A percentile compares a stretch with the other conserved stretches of the same genome.
phyloP scores from a whole-genome alignment of 306 rosid genomes.

The Adenanthera pavonina region DNA sequence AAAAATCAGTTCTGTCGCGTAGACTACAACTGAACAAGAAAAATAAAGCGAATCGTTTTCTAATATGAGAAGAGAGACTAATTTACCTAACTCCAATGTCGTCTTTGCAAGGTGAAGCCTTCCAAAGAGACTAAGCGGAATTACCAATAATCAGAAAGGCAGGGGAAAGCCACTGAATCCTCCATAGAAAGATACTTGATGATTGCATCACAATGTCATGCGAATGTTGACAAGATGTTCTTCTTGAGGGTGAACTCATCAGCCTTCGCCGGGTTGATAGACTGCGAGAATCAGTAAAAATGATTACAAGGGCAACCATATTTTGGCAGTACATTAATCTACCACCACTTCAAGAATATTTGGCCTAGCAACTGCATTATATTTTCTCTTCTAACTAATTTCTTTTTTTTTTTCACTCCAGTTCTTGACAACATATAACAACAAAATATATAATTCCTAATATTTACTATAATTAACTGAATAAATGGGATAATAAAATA shows the following conservation, averaged over 20 bases:
- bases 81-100: conserved; percentile 5
- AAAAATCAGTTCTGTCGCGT: neutral
- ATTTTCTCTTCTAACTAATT: neutral
- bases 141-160: conserved; percentile 11
- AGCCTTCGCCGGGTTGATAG: conserved; percentile 86
- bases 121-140: conserved; percentile 7
- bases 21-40: neutral
- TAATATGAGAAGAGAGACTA: neutral
- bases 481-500: neutral
- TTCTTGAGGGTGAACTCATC: conserved; percentile 89
- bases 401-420: neutral
- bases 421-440: neutral
- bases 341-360: neutral
- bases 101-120: neutral
- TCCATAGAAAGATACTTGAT: conserved; percentile 15
- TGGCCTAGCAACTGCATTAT: neutral
- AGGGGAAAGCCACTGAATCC: neutral
- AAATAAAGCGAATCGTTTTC: neutral
- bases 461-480: neutral
- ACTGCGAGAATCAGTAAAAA: conserved; percentile 52
- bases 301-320: conserved; percentile 6
- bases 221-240: conserved; percentile 68
- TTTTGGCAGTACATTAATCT: neutral
- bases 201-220: conserved; percentile 31
- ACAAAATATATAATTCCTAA: neutral